Base-by-base conservation (phyloP, 2,329 filamentous ascomycete genomes). In the Paracoccidioides brasiliensis region DNA sequence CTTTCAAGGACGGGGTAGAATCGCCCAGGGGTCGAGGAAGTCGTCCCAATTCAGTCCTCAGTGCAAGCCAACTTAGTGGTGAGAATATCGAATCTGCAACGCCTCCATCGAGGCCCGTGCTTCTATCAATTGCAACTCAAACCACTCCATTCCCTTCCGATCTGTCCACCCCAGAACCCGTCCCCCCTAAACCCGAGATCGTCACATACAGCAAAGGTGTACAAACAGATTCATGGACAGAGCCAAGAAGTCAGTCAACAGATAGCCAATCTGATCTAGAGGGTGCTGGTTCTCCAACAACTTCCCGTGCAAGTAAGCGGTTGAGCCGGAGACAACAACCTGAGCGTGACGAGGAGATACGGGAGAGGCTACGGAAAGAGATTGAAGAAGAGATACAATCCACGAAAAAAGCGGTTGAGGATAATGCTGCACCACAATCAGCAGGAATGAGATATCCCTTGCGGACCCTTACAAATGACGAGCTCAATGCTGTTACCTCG, bases 181-280 rank as follows among this genome's bases (percentile, higher is more conserved):
- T 66, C 61, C 66, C 69, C 60, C 67, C 71, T 53, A 77, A 74
- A 63, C 74, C 74, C 61, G 93, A 98, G 70, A 78, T 95, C 57
- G 90, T 95, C 66, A 95, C 90, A 54, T 98, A 98, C 77, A 97
- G 88, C 78, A 97, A 96, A 74, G 90, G 84, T 55, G 90, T 97
- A 28, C 94, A 98, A 71, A 96, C 93, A 14, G 82, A 85, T 64
- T 82, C 85, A 59, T 87, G 87, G 82, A 76, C 78, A 15, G 72
- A 72, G 5, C 75, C 77, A 4, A 74, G 76, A 56, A 74, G 79
- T 33, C 74, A 77, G 38, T 75, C 78, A 37, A 72, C 78, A 0
- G 76, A 78, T 52, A 78, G 76, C 3, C 75, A 78, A 50, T 78
- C 81, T 7, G 80, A 80, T 35, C 78, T 80, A 30, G 85, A 90